A percentile compares a stretch with the other conserved stretches of the same genome.
Evolutionary conservation across 2,329 filamentous ascomycete species (phyloP).

Genomic region (Epichloe uncinata): DNA sequence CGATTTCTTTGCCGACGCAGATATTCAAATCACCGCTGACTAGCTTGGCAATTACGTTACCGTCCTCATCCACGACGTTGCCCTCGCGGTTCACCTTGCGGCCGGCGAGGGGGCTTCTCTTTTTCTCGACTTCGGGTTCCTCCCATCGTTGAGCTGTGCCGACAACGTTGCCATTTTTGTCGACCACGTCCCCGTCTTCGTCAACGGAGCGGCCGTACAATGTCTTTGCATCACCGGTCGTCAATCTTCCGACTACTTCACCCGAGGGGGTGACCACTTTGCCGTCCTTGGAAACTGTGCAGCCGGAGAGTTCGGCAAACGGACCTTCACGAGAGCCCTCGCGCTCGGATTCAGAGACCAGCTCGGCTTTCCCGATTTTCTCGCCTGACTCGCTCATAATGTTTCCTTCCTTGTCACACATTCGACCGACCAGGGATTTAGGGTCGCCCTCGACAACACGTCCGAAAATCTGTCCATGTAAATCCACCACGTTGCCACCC

Average conservation of each 20-base stretch:
- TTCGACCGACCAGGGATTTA: slow-evolving; percentile 50
- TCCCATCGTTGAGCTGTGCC: slow-evolving; percentile 48
- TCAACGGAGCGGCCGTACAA: slow-evolving; percentile 65
- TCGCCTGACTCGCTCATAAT: slow-evolving; percentile 62
- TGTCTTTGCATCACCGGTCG: slow-evolving; percentile 56
- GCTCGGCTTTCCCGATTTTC: slow-evolving; percentile 52
- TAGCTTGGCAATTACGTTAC: slow-evolving; percentile 51
- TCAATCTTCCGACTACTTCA: slow-evolving; percentile 53
- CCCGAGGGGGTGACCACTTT: slow-evolving; percentile 19
- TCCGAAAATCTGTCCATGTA: slow-evolving; percentile 42
- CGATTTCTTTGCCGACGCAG: slow-evolving; percentile 55
- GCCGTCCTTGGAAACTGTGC: slow-evolving; percentile 55
- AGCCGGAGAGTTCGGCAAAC: slow-evolving; percentile 52
- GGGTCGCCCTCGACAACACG: slow-evolving; percentile 54
- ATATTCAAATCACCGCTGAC: slow-evolving; percentile 52
- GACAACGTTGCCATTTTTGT: slow-evolving; percentile 53
- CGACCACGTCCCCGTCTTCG: slow-evolving; percentile 69
- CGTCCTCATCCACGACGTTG: slow-evolving; percentile 44
- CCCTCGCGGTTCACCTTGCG: slow-evolving; percentile 45
- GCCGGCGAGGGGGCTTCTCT: slow-evolving; percentile 32
- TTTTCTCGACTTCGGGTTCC: slow-evolving; percentile 38
- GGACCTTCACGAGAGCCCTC: slow-evolving; percentile 51
- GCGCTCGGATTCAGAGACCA: slow-evolving; percentile 54
- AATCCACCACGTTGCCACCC: slow-evolving; percentile 48
- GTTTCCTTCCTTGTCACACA: slow-evolving; percentile 59